These are phyloP conservation scores for Trichoderma reesei DNA, from an alignment of 495 filamentous ascomycete species.

Conservation along the genomic window DNA sequence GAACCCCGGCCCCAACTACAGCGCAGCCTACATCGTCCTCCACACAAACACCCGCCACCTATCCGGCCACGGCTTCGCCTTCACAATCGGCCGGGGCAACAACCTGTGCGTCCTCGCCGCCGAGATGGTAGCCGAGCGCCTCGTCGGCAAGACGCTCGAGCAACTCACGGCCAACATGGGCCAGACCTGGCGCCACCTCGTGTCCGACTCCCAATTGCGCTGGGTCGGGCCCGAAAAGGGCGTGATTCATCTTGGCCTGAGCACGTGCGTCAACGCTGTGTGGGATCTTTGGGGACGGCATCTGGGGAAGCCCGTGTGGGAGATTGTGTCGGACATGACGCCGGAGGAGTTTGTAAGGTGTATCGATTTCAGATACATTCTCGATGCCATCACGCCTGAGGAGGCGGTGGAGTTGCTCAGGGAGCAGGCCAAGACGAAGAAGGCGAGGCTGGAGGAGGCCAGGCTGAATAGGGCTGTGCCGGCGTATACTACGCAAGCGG, in stretches of 20 bases:
- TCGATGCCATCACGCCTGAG: constrained; percentile 79
- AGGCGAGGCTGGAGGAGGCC: constrained; percentile 57
- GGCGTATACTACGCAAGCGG: constrained; percentile 84
- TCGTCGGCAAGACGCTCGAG: constrained; percentile 62
- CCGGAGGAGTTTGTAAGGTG: constrained; percentile 78
- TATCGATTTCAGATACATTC: constrained; percentile 91
- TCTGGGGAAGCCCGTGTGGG: constrained; percentile 84
- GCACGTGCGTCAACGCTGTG: constrained; percentile 81
- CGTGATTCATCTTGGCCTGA: constrained; percentile 85
- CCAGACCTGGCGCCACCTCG: constrained; percentile 81
- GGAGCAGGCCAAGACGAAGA: constrained; percentile 52
- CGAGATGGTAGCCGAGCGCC: constrained; percentile 59
- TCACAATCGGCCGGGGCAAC: constrained; percentile 93
- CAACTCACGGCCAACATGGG: constrained; percentile 75
- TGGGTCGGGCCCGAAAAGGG: constrained; percentile 97
- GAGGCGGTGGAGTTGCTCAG: constrained; percentile 68
- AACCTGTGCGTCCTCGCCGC: constrained; percentile 86
- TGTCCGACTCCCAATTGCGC: constrained; percentile 78
- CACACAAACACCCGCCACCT: constrained; percentile 58
- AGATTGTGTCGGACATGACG: constrained; percentile 78
- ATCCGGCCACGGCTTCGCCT: constrained; percentile 85
- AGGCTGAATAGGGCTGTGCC: constrained; percentile 63
- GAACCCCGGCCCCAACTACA: constrained; percentile 93
- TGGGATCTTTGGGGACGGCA: constrained; percentile 97
- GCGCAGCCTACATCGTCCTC: constrained; percentile 84